Evolutionary conservation across 2,329 filamentous ascomycete genomes (phyloP).

Genomic region (Alternaria sp.): DNA sequence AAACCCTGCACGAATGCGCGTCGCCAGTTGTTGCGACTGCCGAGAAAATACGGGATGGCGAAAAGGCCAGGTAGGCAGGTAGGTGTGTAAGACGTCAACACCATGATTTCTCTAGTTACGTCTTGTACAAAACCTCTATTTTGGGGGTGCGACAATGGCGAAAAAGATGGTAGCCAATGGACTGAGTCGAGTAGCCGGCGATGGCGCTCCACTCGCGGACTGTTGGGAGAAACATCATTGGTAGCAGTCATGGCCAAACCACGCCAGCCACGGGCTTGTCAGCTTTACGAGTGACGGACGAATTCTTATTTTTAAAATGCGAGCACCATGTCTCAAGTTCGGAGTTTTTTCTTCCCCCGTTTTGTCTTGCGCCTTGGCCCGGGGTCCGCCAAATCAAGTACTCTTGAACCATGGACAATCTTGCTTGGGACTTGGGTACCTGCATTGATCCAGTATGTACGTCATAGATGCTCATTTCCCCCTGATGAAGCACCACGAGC

Average conservation of each 20-base stretch:
- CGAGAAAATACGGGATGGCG: background rate
- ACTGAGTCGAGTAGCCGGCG: conserved; percentile 1
- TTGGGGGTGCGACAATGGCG: conserved; percentile 1
- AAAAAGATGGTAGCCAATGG: conserved; percentile 8
- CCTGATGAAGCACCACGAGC: background rate
- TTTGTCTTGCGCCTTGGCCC: too few relatives aligned
- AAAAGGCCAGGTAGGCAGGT: background rate
- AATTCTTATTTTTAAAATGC: too few relatives aligned
- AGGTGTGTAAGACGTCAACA: background rate
- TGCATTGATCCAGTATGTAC: conserved; percentile 20
- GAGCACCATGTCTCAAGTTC: background rate
- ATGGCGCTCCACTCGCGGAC: conserved; percentile 1
- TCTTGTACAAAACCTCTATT: conserved; percentile 8
- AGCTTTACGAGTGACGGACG: background rate
- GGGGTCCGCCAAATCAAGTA: conserved; percentile 9
- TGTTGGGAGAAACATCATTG: conserved; percentile 10
- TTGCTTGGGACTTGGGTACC: conserved; percentile 20
- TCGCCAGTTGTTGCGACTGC: background rate
- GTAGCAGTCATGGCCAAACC: background rate
- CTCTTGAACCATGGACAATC: conserved; percentile 14
- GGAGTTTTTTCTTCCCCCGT: too few relatives aligned
- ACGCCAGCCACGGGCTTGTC: background rate
- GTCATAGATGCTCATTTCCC: conserved; percentile 8
- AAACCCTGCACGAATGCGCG: conserved; percentile 14
- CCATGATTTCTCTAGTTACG: background rate